Evolutionary conservation across 805 yeast genomes (phyloP), one percentile per base, ranked within the genome.

Genomic region (Candida verbasci): DNA sequence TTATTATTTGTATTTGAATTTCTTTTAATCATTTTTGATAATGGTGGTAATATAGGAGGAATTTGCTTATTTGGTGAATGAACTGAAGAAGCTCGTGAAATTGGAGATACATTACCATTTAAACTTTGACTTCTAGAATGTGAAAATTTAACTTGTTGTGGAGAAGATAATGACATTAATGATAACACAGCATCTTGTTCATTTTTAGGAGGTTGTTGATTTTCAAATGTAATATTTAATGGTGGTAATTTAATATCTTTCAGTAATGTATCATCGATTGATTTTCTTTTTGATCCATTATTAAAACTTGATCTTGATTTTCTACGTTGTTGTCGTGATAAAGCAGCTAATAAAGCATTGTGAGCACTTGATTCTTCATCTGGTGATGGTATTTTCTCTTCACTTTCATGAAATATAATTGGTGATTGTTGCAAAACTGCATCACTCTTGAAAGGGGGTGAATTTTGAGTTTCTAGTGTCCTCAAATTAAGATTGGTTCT

Each of bases 141-240:
- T 11, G 45, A 20, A 30, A 54, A 55, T 32, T 58, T 60, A 26
- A 48, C 44, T 12, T 58, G 37, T 45, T 62, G 69, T 2, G 81
- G 80, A 1, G 79, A 72, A 6, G 80, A 66, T 27, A 76, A 58
- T 25, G 78, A 71, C 68, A 76, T 76, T 35, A 76, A 58, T 16
- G 80, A 73, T 49, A 69, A 57, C 9, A 76, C 70, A 6, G 81
- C 81, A 33, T 75, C 80, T 46, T 74, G 74, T 43, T 76, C 81
- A 32, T 57, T 52, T 14, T 34, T 16, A 29, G 17, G 17, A 25
- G 28, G 22, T 12, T 25, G n/a, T 34, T 20, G 29, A 23, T 34
- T 37, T n/a, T n/a, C n/a, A 9, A 55, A 39, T 3, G 60, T 56
- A 6, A 58, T 45, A 31, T 56, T 59, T 12, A 59, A 42, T 8